Conservation (phyloP, 1,139 yeast species). For the Diutina rugosa region DNA sequence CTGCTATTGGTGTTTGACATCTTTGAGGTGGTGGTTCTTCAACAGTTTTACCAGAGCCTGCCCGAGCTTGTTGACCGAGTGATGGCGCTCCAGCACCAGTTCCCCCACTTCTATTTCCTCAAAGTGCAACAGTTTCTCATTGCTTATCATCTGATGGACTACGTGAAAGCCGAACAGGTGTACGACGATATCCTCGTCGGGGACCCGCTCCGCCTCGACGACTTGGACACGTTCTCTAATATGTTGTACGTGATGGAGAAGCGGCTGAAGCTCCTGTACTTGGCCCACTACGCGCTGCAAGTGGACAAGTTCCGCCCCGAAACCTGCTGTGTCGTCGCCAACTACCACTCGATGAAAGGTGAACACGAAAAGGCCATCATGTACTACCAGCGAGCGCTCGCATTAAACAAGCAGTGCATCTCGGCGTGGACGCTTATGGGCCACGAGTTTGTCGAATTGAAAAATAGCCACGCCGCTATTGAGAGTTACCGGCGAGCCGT, state of each 20-base stretch:
- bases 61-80: constrained; percentile 37
- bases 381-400: constrained; percentile 83
- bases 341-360: constrained; percentile 81
- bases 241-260: constrained; percentile 92
- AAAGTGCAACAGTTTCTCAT: constrained; percentile 73
- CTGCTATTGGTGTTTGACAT: constrained; percentile 45
- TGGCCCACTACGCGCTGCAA: constrained; percentile 76
- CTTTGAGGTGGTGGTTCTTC: constrained; percentile 58
- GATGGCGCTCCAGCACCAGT: constrained; percentile 30
- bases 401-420: constrained; percentile 66
- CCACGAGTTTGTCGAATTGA: constrained; percentile 92
- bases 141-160: constrained; percentile 71
- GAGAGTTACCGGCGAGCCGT: constrained; percentile 92
- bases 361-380: constrained; percentile 93
- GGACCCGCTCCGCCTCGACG: constrained; percentile 88
- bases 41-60: constrained; percentile 69
- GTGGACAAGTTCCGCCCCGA: constrained; percentile 88
- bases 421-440: constrained; percentile 99
- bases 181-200: constrained; percentile 61
- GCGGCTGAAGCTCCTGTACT: constrained; percentile 65
- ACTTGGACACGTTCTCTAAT: constrained; percentile 83
- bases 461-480: constrained; percentile 95
- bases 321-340: constrained; percentile 89
- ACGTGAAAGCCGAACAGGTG: constrained; percentile 61
- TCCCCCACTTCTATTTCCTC: constrained; percentile 65